A percentile compares a stretch with the other conserved stretches of the same genome.
Evolutionary conservation across 2,329 filamentous ascomycete species (phyloP).

Genomic region (Penicillium occitanis): DNA sequence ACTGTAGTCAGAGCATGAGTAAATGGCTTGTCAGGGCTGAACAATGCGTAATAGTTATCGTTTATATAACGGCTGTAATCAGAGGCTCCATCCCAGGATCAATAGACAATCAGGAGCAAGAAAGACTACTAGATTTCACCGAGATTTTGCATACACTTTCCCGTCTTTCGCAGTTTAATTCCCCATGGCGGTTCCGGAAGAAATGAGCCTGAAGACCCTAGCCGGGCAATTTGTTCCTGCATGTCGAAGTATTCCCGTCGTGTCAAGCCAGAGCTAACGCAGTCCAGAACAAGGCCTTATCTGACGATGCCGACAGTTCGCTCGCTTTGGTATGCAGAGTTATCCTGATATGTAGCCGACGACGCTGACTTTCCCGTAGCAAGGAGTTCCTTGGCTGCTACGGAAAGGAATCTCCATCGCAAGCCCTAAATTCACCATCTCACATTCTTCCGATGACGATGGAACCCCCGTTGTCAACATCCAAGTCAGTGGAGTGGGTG

Average conservation of each 20-base stretch:
- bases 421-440: background rate
- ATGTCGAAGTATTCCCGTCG: background rate
- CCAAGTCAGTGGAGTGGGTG: background rate
- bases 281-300: background rate
- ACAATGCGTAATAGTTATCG: background rate
- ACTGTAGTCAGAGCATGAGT: background rate
- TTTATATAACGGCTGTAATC: background rate
- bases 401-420: background rate
- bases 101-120: background rate
- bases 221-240: background rate
- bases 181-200: background rate
- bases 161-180: background rate
- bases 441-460: background rate
- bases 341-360: background rate
- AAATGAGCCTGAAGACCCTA: background rate
- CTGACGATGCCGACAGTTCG: background rate
- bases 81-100: background rate
- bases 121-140: background rate
- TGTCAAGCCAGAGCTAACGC: background rate
- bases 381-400: background rate
- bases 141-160: background rate
- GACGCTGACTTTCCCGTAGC: background rate
- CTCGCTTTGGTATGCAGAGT: background rate
- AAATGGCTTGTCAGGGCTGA: background rate
- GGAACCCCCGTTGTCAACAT: background rate